These are phyloP conservation scores for Phanerochaete sordida DNA, from an alignment of 768 basidiomycete genomes.

Conservation along the genomic window DNA sequence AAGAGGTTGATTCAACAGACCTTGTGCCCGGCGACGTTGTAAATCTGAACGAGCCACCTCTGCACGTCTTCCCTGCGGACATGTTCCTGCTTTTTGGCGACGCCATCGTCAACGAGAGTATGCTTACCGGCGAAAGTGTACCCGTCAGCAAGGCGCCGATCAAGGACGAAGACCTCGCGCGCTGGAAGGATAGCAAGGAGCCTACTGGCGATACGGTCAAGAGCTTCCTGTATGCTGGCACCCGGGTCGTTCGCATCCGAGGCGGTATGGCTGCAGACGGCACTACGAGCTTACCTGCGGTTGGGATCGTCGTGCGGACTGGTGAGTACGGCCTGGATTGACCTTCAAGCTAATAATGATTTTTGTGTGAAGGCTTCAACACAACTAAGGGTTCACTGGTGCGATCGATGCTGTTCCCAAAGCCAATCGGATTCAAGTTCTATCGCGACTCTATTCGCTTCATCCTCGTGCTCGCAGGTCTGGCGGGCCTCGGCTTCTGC, in stretches of 20 bases:
- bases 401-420: constrained; percentile 97
- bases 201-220: constrained; percentile 62
- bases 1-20: constrained; percentile 63
- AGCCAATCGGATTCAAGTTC: constrained; percentile 98
- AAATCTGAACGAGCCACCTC: constrained; percentile 75
- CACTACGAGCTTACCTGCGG: constrained; percentile 53
- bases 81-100: constrained; percentile 92
- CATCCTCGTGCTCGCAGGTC: constrained; percentile 86
- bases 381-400: constrained; percentile 97
- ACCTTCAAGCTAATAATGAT: not conserved
- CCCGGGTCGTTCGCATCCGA: constrained; percentile 84
- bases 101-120: constrained; percentile 97
- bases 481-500: constrained; percentile 88
- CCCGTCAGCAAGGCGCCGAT: constrained; percentile 90
- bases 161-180: constrained; percentile 71
- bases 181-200: constrained; percentile 67
- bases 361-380: constrained; percentile 68
- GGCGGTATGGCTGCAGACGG: constrained; percentile 53
- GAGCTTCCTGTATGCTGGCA: constrained; percentile 87
- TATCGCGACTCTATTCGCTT: constrained; percentile 91
- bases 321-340: constrained; percentile 40
- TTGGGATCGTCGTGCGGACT: constrained; percentile 84
- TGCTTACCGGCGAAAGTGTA: constrained; percentile 98
- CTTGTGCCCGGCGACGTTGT: constrained; percentile 92
- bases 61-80: constrained; percentile 82